These are phyloP conservation scores for Globomyces sp. DNA, from an alignment of 371 early-diverging fungal species.

Conservation along the genomic window DNA sequence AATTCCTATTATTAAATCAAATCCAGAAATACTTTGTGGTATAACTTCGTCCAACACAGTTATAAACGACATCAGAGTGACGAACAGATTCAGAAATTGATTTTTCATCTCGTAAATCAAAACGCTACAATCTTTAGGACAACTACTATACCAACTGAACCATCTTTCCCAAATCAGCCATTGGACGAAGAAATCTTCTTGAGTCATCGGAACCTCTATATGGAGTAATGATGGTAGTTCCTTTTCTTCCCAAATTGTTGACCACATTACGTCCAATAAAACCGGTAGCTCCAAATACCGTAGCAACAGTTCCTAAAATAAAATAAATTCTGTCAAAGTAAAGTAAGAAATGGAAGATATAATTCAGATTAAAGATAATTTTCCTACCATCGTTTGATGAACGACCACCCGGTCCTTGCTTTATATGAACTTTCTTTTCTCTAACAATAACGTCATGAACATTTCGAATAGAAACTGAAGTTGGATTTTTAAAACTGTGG, in stretches of 20 bases:
- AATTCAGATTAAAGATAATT: background rate
- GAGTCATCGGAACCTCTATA: constrained; percentile 87
- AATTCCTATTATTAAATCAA: constrained; percentile 64
- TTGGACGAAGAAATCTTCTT: constrained; percentile 79
- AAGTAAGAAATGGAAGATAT: too few species aligned
- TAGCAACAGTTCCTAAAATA: constrained; percentile 75
- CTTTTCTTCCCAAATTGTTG: constrained; percentile 72
- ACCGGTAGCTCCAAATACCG: constrained; percentile 95
- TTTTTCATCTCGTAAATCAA: constrained; percentile 83
- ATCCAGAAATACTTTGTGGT: constrained; percentile 70
- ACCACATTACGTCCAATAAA: constrained; percentile 94
- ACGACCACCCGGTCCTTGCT: constrained; percentile 55
- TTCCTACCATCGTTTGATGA: constrained; percentile 59
- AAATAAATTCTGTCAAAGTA: background rate
- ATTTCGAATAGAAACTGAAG: background rate
- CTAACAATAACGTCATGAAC: constrained; percentile 23
- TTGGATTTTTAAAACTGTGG: background rate
- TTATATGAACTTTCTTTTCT: constrained; percentile 25
- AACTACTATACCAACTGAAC: constrained; percentile 65
- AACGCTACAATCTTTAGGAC: constrained; percentile 55
- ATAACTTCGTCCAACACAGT: constrained; percentile 89
- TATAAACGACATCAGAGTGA: constrained; percentile 93
- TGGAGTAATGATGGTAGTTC: constrained; percentile 89
- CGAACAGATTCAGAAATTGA: constrained; percentile 79
- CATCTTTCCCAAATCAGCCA: constrained; percentile 94